Percentiles rank a stretch among this genome's conserved stretches.
These are phyloP conservation scores for Phlyctochytrium planicorne DNA, from an alignment of 192 early-diverging fungal species.

Conservation along the genomic window DNA sequence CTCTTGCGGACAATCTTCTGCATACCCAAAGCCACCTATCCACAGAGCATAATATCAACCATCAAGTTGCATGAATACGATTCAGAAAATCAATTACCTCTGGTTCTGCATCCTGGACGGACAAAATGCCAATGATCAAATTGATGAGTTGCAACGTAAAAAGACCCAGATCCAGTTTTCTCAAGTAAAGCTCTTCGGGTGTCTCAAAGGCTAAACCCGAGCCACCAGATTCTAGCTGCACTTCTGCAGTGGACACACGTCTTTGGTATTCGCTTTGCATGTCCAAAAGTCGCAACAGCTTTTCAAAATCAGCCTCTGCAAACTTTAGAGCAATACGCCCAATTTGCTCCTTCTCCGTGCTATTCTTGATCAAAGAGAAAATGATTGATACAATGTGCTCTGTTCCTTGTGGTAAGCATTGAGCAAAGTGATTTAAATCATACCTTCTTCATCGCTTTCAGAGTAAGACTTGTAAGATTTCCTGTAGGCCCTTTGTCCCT, in stretches of 20 bases:
- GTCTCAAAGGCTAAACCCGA: slow-evolving; percentile 54
- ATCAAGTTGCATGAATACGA: too few species aligned
- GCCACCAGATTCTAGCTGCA: slow-evolving; percentile 51
- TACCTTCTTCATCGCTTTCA: slow-evolving; percentile 78
- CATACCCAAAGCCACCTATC: too few species aligned
- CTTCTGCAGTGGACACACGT: slow-evolving; percentile 51
- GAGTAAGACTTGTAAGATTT: slow-evolving; percentile 78
- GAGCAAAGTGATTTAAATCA: background rate
- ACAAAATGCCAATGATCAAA: slow-evolving; percentile 65
- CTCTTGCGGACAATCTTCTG: too few species aligned
- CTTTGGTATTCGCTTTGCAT: slow-evolving; percentile 64
- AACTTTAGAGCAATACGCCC: slow-evolving; percentile 83
- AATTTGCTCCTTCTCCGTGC: slow-evolving; percentile 55
- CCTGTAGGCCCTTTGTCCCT: slow-evolving; percentile 74
- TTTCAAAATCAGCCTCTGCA: slow-evolving; percentile 72
- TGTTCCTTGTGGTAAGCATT: slow-evolving; percentile 18
- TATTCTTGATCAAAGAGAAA: slow-evolving; percentile 71
- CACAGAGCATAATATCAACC: too few species aligned
- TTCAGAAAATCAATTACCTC: too few species aligned
- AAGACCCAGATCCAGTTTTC: slow-evolving; percentile 73
- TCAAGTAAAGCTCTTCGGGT: slow-evolving; percentile 63
- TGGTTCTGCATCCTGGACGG: slow-evolving; percentile 50
- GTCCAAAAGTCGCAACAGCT: slow-evolving; percentile 81
- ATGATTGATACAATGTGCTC: slow-evolving; percentile 87
- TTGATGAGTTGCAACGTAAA: slow-evolving; percentile 65